Percentiles rank a stretch among this genome's conserved stretches.
These are phyloP conservation scores for Leccinum arenicola DNA, from an alignment of 768 basidiomycete genomes.

Conservation along the genomic window DNA sequence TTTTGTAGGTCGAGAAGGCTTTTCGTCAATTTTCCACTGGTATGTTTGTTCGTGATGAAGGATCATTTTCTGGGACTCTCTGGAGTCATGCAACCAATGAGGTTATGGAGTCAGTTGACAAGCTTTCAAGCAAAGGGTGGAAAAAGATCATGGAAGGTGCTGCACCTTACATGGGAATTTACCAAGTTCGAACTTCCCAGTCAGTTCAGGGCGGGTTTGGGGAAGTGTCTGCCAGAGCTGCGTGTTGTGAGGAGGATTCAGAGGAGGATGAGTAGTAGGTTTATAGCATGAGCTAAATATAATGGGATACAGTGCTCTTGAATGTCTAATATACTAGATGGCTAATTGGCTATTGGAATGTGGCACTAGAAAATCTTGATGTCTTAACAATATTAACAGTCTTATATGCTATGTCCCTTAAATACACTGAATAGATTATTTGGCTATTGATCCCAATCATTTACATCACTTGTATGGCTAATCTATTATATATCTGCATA, in stretches of 20 bases:
- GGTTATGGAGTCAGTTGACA: neutral
- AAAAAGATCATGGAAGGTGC: neutral
- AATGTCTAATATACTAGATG: neutral
- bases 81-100: neutral
- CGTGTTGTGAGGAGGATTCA: neutral
- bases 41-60: neutral
- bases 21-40: too few relatives aligned
- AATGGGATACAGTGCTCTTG: too few relatives aligned
- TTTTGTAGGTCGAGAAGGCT: too few relatives aligned
- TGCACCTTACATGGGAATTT: neutral
- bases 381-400: neutral
- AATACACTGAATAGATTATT: too few relatives aligned
- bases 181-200: neutral
- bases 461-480: too few relatives aligned
- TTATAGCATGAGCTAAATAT: too few relatives aligned
- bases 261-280: neutral
- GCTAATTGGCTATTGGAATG: too few relatives aligned
- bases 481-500: neutral
- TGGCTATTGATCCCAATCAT: too few relatives aligned
- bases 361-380: neutral
- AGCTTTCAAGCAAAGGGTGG: neutral
- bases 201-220: neutral
- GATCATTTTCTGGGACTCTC: neutral
- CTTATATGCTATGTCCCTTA: too few relatives aligned
- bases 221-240: neutral